Conservation (phyloP, 192 early-diverging fungal species). For the Spinellus fusiger region DNA sequence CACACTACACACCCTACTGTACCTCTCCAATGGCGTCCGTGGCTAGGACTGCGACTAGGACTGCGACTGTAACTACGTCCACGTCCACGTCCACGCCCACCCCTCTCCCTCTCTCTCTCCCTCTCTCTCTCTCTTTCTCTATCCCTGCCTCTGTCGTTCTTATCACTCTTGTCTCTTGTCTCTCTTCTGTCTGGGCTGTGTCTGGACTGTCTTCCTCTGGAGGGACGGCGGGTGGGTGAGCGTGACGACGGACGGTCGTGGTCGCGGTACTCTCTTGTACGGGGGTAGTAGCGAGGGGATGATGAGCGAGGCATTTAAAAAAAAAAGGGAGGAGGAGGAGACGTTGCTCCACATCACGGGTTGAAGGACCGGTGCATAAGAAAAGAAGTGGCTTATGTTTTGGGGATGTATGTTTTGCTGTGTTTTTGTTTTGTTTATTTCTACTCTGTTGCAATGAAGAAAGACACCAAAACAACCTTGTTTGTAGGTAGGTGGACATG, state of each 20-base stretch:
- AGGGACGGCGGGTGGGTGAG: slow-evolving; percentile 10
- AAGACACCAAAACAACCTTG: slow-evolving; percentile 37
- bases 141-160: too few species aligned
- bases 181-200: not conserved
- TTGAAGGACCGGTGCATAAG: too few species aligned
- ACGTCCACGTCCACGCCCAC: not conserved
- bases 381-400: too few species aligned
- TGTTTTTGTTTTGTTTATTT: not conserved
- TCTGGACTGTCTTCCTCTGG: not conserved
- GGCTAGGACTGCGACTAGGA: too few species aligned
- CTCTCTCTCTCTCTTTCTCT: not conserved
- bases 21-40: too few species aligned
- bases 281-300: slow-evolving; percentile 7
- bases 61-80: too few species aligned
- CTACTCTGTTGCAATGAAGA: not conserved
- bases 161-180: too few species aligned
- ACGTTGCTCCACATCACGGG: not conserved
- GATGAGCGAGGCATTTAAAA: slow-evolving; percentile 13
- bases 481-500: slow-evolving; percentile 35
- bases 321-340: not conserved
- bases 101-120: not conserved
- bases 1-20: too few species aligned
- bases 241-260: slow-evolving; percentile 12
- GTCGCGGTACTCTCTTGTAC: slow-evolving; percentile 16
- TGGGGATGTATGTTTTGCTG: not conserved